Evolutionary conservation across 2,329 filamentous ascomycete species (phyloP).

Genomic region (Sclerotinia spermophila): DNA sequence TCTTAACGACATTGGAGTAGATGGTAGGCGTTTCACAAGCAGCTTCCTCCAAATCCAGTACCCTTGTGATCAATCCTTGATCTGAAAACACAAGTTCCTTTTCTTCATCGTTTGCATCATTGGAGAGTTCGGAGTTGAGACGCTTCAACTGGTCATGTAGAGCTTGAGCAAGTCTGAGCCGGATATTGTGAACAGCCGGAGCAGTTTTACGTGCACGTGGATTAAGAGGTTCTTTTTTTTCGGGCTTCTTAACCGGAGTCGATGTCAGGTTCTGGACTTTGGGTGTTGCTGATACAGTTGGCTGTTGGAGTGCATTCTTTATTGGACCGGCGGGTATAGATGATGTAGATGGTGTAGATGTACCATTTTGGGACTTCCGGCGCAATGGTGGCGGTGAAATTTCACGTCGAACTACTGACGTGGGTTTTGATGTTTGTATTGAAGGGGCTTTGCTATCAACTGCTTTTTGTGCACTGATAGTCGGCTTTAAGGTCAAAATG

Average conservation of each 20-base stretch:
- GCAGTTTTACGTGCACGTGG: conserved; percentile 60
- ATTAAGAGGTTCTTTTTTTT: conserved; percentile 56
- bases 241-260: conserved; percentile 23
- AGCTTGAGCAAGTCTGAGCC: conserved; percentile 56
- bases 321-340: conserved; percentile 7
- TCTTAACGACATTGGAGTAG: conserved; percentile 82
- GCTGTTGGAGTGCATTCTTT: neutral
- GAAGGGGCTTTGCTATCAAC: neutral
- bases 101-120: conserved; percentile 48
- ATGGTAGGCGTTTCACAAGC: conserved; percentile 66
- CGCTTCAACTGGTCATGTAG: conserved; percentile 64
- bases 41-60: conserved; percentile 75
- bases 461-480: neutral
- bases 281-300: neutral
- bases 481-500: neutral
- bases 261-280: conserved; percentile 3
- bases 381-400: conserved; percentile 34
- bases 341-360: conserved; percentile 11
- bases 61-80: conserved; percentile 64
- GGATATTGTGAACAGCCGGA: conserved; percentile 54
- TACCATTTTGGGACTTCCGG: conserved; percentile 24
- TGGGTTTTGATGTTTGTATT: conserved; percentile 11
- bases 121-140: conserved; percentile 61
- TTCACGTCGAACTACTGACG: conserved; percentile 20
- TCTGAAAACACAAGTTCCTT: conserved; percentile 56